phyloP scores from a whole-genome alignment of 352 stramenopile genomes.

The Nothophytophthora sp. region DNA sequence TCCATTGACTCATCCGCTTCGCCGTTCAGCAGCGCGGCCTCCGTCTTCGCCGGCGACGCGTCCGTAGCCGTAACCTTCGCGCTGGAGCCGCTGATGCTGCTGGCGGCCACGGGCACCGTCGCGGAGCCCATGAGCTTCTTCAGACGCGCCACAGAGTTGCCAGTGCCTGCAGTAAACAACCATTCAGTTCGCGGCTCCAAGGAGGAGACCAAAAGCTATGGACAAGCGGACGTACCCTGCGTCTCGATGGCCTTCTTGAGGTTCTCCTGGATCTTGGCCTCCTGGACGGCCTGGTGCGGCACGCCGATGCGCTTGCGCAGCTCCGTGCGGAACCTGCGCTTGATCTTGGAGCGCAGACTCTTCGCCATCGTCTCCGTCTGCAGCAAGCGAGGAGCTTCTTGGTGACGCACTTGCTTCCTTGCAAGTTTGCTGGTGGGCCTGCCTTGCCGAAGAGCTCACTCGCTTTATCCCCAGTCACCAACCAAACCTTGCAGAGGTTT shows the following conservation, averaged over 20 bases:
- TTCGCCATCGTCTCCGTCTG: constrained; percentile 68
- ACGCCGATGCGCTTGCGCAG: constrained; percentile 82
- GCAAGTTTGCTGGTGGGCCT: constrained; percentile 19
- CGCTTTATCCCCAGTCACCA: constrained; percentile 21
- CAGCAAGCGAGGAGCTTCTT: not conserved
- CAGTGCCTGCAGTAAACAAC: constrained; percentile 23
- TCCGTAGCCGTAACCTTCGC: constrained; percentile 38
- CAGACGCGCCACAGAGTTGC: constrained; percentile 57
- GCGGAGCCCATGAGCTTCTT: constrained; percentile 76
- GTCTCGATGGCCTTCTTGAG: constrained; percentile 78
- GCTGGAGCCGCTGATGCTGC: constrained; percentile 47
- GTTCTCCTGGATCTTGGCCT: constrained; percentile 85
- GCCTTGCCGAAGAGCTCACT: constrained; percentile 1
- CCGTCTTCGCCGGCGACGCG: constrained; percentile 33
- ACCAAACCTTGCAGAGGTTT: constrained; percentile 21
- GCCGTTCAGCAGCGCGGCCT: constrained; percentile 52
- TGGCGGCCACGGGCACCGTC: constrained; percentile 44
- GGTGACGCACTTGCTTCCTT: not conserved
- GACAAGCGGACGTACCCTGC: constrained; percentile 39
- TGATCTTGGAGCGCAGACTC: constrained; percentile 90
- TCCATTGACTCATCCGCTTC: constrained; percentile 41
- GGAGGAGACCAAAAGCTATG: not conserved
- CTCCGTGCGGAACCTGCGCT: constrained; percentile 88
- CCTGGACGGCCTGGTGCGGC: constrained; percentile 65
- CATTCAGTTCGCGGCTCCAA: constrained; percentile 4